These are phyloP conservation scores for Arctium minus DNA, from an alignment of 129 eudicot genomes.

Conservation along the genomic window DNA sequence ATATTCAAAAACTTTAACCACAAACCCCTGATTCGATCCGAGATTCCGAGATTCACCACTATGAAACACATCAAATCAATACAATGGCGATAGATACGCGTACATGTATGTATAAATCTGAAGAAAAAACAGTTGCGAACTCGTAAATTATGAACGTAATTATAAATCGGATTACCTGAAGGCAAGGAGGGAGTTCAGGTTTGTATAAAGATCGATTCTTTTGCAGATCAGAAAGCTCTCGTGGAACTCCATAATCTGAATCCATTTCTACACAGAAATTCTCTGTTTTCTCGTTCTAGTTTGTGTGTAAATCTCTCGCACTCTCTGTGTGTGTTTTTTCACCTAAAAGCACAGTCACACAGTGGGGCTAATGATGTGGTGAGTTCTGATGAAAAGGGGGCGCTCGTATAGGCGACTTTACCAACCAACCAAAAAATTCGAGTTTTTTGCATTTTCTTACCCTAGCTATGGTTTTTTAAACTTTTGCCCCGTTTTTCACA, in stretches of 20 bases:
- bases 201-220: conserved; percentile 70
- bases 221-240: conserved; percentile 90
- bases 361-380: conserved; percentile 1
- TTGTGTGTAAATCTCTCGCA: not conserved
- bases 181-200: conserved; percentile 92
- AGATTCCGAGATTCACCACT: not conserved
- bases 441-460: not conserved
- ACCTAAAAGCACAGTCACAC: conserved; percentile 6
- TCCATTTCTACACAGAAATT: conserved; percentile 43
- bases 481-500: not conserved
- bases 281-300: not conserved
- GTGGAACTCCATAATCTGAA: conserved; percentile 74
- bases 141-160: not conserved
- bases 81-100: conserved; percentile 16
- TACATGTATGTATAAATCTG: not conserved
- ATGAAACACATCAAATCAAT: conserved; percentile 13
- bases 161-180: conserved; percentile 53
- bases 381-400: conserved; percentile 8
- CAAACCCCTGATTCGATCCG: conserved; percentile 22
- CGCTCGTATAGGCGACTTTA: conserved; percentile 22
- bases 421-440: conserved; percentile 19
- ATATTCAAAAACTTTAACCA: conserved; percentile 19
- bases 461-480: not conserved
- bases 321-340: conserved; percentile 14
- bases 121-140: not conserved